Evolutionary conservation across 2,329 filamentous ascomycete genomes (phyloP).

Genomic region (Colletotrichum sublineola): DNA sequence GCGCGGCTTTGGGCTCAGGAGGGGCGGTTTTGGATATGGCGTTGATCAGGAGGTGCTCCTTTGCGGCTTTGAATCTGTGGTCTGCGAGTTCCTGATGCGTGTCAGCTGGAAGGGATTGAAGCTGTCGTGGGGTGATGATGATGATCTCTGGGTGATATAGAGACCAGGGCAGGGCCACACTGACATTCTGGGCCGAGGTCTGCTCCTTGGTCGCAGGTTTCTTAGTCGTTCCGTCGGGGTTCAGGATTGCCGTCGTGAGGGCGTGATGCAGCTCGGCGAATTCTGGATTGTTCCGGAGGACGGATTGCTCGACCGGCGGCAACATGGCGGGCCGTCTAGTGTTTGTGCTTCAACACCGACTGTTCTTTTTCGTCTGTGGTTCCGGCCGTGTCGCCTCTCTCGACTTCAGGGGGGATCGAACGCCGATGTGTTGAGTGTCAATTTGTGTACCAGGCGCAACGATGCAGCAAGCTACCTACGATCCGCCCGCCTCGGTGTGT

Average conservation of each 20-base stretch:
- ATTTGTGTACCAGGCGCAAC: neutral
- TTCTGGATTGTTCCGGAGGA: conserved; percentile 69
- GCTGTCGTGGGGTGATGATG: neutral
- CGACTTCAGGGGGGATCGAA: neutral
- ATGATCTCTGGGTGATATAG: neutral
- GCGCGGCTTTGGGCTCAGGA: conserved; percentile 43
- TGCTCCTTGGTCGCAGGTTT: conserved; percentile 64
- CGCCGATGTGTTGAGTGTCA: neutral
- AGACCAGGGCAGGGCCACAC: conserved; percentile 21
- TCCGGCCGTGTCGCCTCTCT: neutral
- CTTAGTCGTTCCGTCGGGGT: conserved; percentile 70
- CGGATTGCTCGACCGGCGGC: conserved; percentile 67
- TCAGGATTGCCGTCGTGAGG: conserved; percentile 67
- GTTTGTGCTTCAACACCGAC: neutral
- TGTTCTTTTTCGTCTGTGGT: rapidly evolving
- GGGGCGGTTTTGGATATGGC: conserved; percentile 63
- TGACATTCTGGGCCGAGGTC: conserved; percentile 63
- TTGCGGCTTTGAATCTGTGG: conserved; percentile 62
- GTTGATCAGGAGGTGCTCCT: conserved; percentile 63
- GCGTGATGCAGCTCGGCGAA: conserved; percentile 71
- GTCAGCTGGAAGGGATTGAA: neutral
- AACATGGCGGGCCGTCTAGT: conserved; percentile 58
- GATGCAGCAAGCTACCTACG: neutral
- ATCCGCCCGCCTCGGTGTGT: neutral
- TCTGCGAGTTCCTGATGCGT: conserved; percentile 61